phyloP scores from a whole-genome alignment of 352 stramenopile species.

The Phytophthora agathidicida region DNA sequence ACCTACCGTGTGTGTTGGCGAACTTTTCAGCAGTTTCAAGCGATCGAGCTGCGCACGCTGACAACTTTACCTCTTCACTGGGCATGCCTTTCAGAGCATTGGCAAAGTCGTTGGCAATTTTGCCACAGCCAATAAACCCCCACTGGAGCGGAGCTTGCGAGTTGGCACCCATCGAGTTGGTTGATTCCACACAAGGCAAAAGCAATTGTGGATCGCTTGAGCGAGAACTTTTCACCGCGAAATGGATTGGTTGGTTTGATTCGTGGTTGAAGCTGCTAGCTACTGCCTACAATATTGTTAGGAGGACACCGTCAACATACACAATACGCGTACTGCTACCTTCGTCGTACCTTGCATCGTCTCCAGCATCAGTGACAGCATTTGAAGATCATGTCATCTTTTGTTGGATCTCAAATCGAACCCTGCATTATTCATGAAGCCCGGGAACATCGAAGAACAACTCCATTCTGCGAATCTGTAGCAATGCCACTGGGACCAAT shows the following conservation, averaged over 20 bases:
- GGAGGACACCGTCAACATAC: too few relatives aligned
- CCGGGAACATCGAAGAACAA: too few relatives aligned
- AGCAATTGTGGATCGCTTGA: constrained; percentile 1
- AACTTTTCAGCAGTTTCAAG: constrained; percentile 52
- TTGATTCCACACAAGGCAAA: background rate
- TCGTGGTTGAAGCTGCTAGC: constrained; percentile 18
- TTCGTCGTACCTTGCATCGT: background rate
- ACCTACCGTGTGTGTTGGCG: constrained; percentile 42
- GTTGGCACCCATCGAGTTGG: constrained; percentile 8
- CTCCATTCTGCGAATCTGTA: too few relatives aligned
- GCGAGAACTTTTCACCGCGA: too few relatives aligned
- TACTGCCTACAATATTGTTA: background rate
- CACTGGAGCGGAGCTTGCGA: constrained; percentile 47
- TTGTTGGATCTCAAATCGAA: too few relatives aligned
- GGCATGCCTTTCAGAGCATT: constrained; percentile 43
- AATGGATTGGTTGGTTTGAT: too few relatives aligned
- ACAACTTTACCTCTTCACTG: constrained; percentile 16
- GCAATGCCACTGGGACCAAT: background rate
- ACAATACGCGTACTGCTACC: too few relatives aligned
- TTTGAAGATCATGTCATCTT: too few relatives aligned
- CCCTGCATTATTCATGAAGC: too few relatives aligned
- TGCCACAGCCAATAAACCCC: constrained; percentile 68
- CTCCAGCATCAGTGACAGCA: too few relatives aligned
- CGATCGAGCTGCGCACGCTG: constrained; percentile 55
- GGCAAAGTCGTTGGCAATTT: constrained; percentile 64